These are phyloP conservation scores for Sugiyamaella qingdaonensis DNA, from an alignment of 805 yeast species.

Conservation along the genomic window DNA sequence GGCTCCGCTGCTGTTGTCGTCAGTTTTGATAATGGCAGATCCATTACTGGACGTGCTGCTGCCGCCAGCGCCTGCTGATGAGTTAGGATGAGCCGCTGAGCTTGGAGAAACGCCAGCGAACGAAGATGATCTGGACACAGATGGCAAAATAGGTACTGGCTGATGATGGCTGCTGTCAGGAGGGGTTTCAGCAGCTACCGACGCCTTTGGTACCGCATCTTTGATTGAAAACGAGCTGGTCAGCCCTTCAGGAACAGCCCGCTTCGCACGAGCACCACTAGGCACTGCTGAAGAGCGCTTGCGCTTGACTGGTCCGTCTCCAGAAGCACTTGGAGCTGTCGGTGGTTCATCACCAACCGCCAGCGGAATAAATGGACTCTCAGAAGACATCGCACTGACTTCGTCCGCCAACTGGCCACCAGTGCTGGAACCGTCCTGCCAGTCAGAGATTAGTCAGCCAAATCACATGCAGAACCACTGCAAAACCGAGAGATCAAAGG, in stretches of 20 bases:
- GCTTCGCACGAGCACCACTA: neutral
- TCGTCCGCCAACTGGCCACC: neutral
- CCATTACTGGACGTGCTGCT: neutral
- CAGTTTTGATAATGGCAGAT: neutral
- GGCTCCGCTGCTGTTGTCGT: neutral
- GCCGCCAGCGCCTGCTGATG: neutral
- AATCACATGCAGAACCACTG: no score
- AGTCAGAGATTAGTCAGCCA: no score
- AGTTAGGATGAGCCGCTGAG: neutral
- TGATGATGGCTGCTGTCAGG: neutral
- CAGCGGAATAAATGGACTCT: neutral
- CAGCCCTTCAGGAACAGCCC: slow-evolving; percentile 1
- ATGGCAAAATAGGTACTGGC: neutral
- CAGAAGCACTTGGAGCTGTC: neutral
- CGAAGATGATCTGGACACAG: neutral
- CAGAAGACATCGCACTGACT: neutral
- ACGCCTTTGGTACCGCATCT: neutral
- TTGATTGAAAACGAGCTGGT: slow-evolving; percentile 2
- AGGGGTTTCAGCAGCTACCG: neutral
- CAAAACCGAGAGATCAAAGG: no score
- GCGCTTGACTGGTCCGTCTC: neutral
- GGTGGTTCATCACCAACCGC: neutral
- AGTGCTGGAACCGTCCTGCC: no score
- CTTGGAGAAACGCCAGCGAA: neutral
- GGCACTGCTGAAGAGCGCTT: neutral